Base-by-base conservation (phyloP, 345 rosid genomes). In the Erodium maritimum region DNA sequence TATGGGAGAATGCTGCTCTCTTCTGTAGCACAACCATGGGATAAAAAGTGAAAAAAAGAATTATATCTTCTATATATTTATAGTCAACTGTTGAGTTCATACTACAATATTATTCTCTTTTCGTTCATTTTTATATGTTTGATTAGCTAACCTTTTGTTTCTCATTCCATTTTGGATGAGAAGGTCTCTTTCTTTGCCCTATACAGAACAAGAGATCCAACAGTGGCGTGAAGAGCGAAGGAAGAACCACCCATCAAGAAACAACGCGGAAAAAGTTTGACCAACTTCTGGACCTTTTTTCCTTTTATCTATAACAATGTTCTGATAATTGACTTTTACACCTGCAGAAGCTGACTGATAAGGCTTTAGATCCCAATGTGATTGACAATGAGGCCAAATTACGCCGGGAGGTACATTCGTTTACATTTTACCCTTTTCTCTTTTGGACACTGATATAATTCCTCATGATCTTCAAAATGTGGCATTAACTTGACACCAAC, bases 151-250 rank as follows among this genome's bases (percentile, higher is more conserved):
- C 48, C 48, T 9, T 54, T 20, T 16, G 10, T 17, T 20, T 5
- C 1, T 16, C 16, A 21, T 54, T 56, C 29, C 37, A 57, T 19
- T 45, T 13, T 62, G 19, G 34, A 52, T 21, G 64, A 53, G 64
- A 59, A 87, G 85, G 63, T 60, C 76, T 22, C 63, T 21, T 69
- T 68, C 78, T 50, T 21, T 71, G 68, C 53, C 55, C 50, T 93
- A 89, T 68, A 67, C 94, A 23, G 69, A 75, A 67, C 75, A 80
- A 74, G 96, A 93, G 77, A 68, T 89, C 74, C 73, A 69, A 61
- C 76, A 70, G 73, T 93, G 99, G 99, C 67, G 86, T 68, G 85
- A 82, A 61, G 81, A 79, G 61, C 96, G 96, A 46, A 86, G 68
- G 69, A 93, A 72, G 75, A 74, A 82, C 70, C 82, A 62, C 73